Evolutionary conservation across 192 early-diverging fungal species (phyloP).

Genomic region (Physocladia obscura): DNA sequence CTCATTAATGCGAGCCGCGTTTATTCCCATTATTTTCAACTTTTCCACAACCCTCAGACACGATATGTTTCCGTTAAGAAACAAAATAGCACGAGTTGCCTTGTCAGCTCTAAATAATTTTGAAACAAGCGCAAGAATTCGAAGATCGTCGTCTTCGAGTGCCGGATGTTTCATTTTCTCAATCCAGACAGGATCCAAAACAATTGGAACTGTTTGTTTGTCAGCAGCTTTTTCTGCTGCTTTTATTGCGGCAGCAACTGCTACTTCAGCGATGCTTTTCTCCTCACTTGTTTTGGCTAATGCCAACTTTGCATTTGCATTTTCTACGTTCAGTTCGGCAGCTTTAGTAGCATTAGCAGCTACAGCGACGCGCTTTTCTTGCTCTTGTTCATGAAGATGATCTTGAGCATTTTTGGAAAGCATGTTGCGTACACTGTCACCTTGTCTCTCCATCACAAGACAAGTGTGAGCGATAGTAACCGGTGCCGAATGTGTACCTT

Average conservation of each 20-base stretch:
- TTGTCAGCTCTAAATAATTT: not conserved
- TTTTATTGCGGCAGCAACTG: not conserved
- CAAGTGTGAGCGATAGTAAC: slow-evolving; percentile 29
- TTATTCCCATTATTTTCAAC: slow-evolving; percentile 33
- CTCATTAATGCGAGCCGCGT: slow-evolving; percentile 32
- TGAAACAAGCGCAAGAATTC: not conserved
- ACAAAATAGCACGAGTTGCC: slow-evolving; percentile 27
- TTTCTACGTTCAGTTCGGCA: not conserved
- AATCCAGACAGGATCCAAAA: slow-evolving; percentile 17
- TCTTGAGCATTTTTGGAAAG: slow-evolving; percentile 6
- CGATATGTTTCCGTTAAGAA: slow-evolving; percentile 39
- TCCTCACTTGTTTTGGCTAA: not conserved
- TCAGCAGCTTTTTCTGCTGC: not conserved
- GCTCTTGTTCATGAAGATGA: not conserved
- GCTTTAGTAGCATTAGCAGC: too few species aligned
- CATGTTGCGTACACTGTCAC: slow-evolving; percentile 22
- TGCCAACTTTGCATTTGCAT: not conserved
- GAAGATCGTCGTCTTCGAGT: slow-evolving; percentile 27
- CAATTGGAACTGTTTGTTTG: not conserved
- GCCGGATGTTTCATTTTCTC: slow-evolving; percentile 32
- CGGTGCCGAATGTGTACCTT: slow-evolving; percentile 33
- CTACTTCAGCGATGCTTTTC: too few species aligned
- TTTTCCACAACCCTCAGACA: slow-evolving; percentile 24
- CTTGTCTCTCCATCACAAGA: slow-evolving; percentile 24
- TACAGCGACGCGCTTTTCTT: not conserved